These are phyloP conservation scores for Myotisia sp. DNA, from an alignment of 2,329 filamentous ascomycete genomes.

Conservation along the genomic window DNA sequence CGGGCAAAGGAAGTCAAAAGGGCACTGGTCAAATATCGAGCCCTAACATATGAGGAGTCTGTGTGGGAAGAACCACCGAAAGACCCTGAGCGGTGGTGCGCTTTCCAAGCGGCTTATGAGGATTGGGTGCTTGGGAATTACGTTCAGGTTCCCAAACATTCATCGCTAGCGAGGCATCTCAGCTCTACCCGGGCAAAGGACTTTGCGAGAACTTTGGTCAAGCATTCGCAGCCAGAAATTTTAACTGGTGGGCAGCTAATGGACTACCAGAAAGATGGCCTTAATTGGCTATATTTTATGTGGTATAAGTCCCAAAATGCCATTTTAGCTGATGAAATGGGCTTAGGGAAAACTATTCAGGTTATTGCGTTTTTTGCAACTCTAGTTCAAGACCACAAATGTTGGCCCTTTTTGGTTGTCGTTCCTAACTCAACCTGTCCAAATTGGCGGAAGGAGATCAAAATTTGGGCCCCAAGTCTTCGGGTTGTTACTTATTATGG, in stretches of 20 bases:
- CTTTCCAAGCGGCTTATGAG: conserved; percentile 70
- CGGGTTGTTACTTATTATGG: conserved; percentile 91
- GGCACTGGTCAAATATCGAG: conserved; percentile 81
- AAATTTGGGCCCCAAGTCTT: conserved; percentile 75
- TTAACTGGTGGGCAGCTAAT: conserved; percentile 71
- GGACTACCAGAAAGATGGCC: conserved; percentile 81
- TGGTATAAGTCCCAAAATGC: conserved; percentile 72
- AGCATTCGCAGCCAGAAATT: conserved; percentile 56
- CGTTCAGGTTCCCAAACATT: conserved; percentile 44
- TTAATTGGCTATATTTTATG: conserved; percentile 91
- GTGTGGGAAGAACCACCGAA: conserved; percentile 79
- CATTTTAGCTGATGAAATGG: conserved; percentile 95
- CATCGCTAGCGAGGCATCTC: conserved; percentile 51
- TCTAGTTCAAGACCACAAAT: conserved; percentile 53
- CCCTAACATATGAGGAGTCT: conserved; percentile 74
- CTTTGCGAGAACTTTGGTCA: conserved; percentile 53
- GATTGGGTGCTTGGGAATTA: conserved; percentile 74
- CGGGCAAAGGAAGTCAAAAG: conserved; percentile 58
- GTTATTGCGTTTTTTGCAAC: conserved; percentile 69
- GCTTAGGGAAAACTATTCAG: conserved; percentile 91
- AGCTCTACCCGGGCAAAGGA: conserved; percentile 49
- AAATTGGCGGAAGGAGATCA: conserved; percentile 96
- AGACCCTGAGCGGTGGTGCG: conserved; percentile 53
- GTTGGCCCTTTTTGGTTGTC: conserved; percentile 85
- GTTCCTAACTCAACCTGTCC: conserved; percentile 89